Percentiles rank a stretch among this genome's conserved stretches.
Conservation (phyloP, 31 red algal species). For the Porphyra umbilicalis region DNA sequence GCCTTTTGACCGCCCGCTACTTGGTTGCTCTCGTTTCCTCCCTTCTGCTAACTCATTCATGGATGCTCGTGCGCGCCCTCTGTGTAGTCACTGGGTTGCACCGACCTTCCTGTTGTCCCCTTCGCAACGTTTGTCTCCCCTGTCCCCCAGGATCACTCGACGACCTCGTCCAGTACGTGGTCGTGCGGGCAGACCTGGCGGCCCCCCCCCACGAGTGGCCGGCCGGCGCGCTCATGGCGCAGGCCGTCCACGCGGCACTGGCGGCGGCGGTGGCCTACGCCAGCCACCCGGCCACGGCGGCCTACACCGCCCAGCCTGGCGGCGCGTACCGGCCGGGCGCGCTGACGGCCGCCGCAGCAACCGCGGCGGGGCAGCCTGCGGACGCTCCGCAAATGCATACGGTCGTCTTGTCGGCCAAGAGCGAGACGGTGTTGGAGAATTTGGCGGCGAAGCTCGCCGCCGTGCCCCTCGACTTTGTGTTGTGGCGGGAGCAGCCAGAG, state of each 20-base stretch:
- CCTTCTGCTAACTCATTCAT: too few species aligned
- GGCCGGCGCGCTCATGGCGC: constrained; percentile 73
- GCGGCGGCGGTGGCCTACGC: constrained; percentile 57
- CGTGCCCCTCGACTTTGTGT: constrained; percentile 22
- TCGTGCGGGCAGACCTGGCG: constrained; percentile 60
- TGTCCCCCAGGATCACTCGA: too few species aligned
- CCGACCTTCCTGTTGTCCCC: too few species aligned
- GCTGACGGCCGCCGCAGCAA: neutral
- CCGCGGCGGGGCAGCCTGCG: neutral
- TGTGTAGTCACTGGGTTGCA: too few species aligned
- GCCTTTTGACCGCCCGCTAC: too few species aligned
- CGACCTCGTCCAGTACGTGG: constrained; percentile 69
- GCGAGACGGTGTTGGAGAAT: constrained; percentile 42
- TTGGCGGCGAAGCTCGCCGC: constrained; percentile 33
- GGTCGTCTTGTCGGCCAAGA: constrained; percentile 59
- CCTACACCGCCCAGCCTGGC: constrained; percentile 47
- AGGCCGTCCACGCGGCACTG: constrained; percentile 86
- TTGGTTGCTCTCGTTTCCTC: too few species aligned
- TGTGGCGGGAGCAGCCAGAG: constrained; percentile 94
- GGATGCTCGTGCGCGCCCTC: too few species aligned
- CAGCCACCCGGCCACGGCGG: neutral
- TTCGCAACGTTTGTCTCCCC: too few species aligned
- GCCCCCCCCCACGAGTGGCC: constrained; percentile 35
- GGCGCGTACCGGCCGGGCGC: neutral
- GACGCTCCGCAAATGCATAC: constrained; percentile 74